Conservation (phyloP, 2,329 filamentous ascomycete species). For the Tolypocladium capitatum region DNA sequence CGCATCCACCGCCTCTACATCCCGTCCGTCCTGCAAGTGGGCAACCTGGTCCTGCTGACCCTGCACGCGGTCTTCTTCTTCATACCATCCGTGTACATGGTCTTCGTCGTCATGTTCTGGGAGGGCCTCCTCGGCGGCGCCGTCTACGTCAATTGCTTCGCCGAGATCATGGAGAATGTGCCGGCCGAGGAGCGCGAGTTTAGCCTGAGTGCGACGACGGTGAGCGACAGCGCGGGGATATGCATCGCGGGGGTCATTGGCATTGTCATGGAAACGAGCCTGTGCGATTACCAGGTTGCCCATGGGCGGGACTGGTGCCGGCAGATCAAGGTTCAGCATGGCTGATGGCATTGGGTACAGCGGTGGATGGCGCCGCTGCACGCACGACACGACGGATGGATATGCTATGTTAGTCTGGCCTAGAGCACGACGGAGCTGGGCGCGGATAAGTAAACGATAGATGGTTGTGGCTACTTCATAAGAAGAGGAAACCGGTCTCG, state of each 20-base stretch:
- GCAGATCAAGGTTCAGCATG: conserved; percentile 29
- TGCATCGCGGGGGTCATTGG: conserved; percentile 76
- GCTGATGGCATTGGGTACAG: background rate
- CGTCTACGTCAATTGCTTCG: conserved; percentile 94
- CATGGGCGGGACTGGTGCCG: conserved; percentile 66
- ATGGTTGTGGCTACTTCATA: too few relatives aligned
- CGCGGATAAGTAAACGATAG: too few relatives aligned
- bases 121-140: conserved; percentile 81
- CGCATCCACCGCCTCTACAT: conserved; percentile 70
- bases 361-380: too few relatives aligned
- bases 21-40: conserved; percentile 68
- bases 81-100: conserved; percentile 72
- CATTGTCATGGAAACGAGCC: conserved; percentile 65
- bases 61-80: conserved; percentile 69
- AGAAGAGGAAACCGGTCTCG: too few relatives aligned
- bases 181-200: conserved; percentile 73
- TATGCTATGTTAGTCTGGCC: too few relatives aligned
- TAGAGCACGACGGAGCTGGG: too few relatives aligned
- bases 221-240: conserved; percentile 84
- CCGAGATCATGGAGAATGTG: conserved; percentile 79
- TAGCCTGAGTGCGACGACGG: conserved; percentile 75
- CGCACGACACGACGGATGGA: too few relatives aligned
- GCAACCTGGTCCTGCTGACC: conserved; percentile 61
- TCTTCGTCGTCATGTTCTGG: conserved; percentile 83
- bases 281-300: conserved; percentile 77